phyloP scores from a whole-genome alignment of 176 grass and related monocot genomes.

The Calamus simplicifolius region DNA sequence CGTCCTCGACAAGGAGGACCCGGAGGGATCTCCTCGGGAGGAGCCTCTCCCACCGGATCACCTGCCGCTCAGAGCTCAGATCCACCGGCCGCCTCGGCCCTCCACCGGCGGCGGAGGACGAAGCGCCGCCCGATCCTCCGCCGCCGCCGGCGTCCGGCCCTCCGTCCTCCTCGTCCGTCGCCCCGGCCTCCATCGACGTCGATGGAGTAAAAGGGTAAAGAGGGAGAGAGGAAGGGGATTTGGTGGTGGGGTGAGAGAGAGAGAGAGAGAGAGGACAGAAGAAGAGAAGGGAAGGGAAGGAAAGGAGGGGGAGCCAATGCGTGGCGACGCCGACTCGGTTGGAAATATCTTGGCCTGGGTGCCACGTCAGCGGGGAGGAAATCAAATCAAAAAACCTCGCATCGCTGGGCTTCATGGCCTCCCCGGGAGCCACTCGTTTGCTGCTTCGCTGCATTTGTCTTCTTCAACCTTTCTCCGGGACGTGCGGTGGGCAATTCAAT shows the following conservation, averaged over 20 bases:
- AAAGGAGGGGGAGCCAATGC: neutral
- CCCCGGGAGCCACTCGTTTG: no score
- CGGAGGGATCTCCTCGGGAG: conserved; percentile 67
- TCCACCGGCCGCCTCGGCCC: neutral
- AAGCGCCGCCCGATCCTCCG: neutral
- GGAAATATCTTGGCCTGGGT: conserved; percentile 10
- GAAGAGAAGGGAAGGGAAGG: neutral
- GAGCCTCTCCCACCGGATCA: conserved; percentile 69
- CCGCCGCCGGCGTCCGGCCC: neutral
- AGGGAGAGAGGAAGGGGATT: conserved; percentile 5
- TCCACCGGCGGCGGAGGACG: neutral
- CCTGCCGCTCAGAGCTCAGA: conserved; percentile 12
- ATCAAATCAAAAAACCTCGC: neutral
- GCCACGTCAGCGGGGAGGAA: conserved; percentile 16
- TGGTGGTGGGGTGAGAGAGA: no score
- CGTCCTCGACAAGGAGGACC: conserved; percentile 92
- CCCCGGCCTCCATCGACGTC: conserved; percentile 43
- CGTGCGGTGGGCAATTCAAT: no score
- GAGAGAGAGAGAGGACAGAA: neutral
- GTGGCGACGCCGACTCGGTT: neutral
- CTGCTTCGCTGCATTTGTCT: no score
- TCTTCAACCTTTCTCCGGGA: no score
- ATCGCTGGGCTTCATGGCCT: neutral
- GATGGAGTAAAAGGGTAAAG: neutral
- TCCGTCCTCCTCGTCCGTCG: conserved; percentile 12